Conservation (phyloP, 2,329 filamentous ascomycete species). For the Ceratocystis colombiana region DNA sequence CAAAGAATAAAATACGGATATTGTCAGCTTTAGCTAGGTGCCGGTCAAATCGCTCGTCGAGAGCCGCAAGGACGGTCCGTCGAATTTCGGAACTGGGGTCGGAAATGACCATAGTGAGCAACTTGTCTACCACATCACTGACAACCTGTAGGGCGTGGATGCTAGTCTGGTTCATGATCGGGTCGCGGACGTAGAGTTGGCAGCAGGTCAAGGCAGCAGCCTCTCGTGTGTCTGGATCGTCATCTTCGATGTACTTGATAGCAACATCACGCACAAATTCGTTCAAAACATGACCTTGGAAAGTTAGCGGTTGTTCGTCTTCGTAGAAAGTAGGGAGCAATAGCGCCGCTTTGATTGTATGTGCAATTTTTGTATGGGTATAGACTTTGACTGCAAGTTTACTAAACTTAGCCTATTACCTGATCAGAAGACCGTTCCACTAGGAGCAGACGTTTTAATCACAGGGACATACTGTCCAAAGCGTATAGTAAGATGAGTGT, state of each 20-base stretch:
- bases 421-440: conserved; percentile 5
- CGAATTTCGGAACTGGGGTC: conserved; percentile 85
- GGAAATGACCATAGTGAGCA: conserved; percentile 87
- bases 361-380: neutral
- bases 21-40: conserved; percentile 98
- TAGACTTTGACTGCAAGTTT: conserved; percentile 1
- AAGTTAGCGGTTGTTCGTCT: conserved; percentile 16
- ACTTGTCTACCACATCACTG: conserved; percentile 92
- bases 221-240: conserved; percentile 85
- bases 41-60: conserved; percentile 89
- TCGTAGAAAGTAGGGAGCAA: neutral
- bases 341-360: conserved; percentile 19
- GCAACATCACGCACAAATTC: conserved; percentile 98
- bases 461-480: conserved; percentile 25
- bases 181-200: conserved; percentile 91
- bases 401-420: neutral
- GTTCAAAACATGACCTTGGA: conserved; percentile 70
- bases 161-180: conserved; percentile 95
- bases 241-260: conserved; percentile 94
- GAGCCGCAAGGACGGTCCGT: conserved; percentile 72
- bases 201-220: conserved; percentile 94
- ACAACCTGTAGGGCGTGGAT: conserved; percentile 95
- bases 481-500: neutral
- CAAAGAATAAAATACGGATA: conserved; percentile 87
- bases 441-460: conserved; percentile 12